Conservation (phyloP, 1,284 basidiomycete genomes). For the Malassezia japonica region DNA sequence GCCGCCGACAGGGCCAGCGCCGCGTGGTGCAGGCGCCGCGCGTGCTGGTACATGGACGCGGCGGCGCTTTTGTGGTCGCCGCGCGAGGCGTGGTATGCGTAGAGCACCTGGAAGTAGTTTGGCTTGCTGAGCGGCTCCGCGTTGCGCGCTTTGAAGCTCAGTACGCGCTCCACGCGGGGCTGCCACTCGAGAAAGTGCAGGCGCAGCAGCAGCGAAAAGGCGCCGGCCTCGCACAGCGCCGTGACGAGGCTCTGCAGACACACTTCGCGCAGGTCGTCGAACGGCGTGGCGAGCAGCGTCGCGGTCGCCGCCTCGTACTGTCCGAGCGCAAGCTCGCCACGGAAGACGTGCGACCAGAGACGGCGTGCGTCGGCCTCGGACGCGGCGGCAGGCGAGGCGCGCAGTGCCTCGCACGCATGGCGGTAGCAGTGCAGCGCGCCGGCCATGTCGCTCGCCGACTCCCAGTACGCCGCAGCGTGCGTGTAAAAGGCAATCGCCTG, state of each 20-base stretch:
- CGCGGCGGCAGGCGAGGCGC: conserved; percentile 13
- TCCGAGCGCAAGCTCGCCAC: conserved; percentile 29
- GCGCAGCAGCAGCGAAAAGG: conserved; percentile 66
- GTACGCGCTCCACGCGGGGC: conserved; percentile 74
- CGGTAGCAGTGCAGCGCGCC: conserved; percentile 24
- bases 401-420: conserved; percentile 24
- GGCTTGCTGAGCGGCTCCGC: conserved; percentile 75
- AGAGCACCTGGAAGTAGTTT: conserved; percentile 84
- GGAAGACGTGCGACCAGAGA: conserved; percentile 36
- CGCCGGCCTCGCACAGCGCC: conserved; percentile 82
- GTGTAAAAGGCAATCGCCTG: conserved; percentile 20
- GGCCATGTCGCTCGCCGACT: conserved; percentile 22
- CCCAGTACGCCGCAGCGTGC: conserved; percentile 26
- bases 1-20: not conserved
- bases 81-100: conserved; percentile 60
- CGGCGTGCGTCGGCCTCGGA: conserved; percentile 17
- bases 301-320: conserved; percentile 30
- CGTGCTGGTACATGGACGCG: conserved; percentile 82
- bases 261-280: conserved; percentile 73
- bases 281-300: conserved; percentile 30
- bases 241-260: conserved; percentile 92
- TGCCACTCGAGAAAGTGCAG: conserved; percentile 79
- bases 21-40: conserved; percentile 60
- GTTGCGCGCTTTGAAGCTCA: conserved; percentile 89
- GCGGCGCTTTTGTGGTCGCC: conserved; percentile 47